phyloP scores from a whole-genome alignment of 192 early-diverging fungal species.

The Backusella circina region DNA sequence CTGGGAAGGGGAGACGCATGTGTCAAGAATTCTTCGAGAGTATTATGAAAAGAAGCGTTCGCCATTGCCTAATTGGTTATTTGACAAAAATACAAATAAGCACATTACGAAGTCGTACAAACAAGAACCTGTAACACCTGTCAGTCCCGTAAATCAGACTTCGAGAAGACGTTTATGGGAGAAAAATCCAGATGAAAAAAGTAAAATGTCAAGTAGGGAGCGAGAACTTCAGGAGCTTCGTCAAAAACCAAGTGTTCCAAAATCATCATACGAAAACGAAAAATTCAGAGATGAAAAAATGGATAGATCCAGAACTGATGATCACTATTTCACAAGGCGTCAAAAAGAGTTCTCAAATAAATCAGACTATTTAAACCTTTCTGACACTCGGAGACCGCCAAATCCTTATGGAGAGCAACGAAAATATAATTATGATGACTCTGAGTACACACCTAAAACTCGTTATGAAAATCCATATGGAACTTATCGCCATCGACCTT shows the following conservation, averaged over 20 bases:
- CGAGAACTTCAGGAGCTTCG: slow-evolving; percentile 10
- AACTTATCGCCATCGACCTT: not conserved
- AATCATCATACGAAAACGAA: not conserved
- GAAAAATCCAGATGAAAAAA: not conserved
- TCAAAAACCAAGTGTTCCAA: not conserved
- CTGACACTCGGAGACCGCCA: not conserved
- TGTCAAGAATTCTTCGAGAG: slow-evolving; percentile 48
- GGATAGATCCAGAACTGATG: not conserved
- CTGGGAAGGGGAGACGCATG: slow-evolving; percentile 53
- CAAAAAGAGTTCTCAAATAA: not conserved
- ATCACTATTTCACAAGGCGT: not conserved
- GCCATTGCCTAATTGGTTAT: slow-evolving; percentile 25
- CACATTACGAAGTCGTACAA: not conserved
- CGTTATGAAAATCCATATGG: not conserved
- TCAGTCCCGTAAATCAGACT: not conserved
- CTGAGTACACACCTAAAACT: not conserved
- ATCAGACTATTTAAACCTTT: not conserved
- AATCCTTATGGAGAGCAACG: not conserved
- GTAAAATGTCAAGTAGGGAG: slow-evolving; percentile 2
- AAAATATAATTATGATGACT: not conserved
- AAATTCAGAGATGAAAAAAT: not conserved
- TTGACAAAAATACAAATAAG: slow-evolving; percentile 6
- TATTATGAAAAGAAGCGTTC: slow-evolving; percentile 47
- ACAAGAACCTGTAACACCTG: not conserved
- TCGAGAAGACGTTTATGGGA: slow-evolving; percentile 1